Base-by-base conservation (phyloP, 495 filamentous ascomycete genomes). In the Aspergillus panamensis region DNA sequence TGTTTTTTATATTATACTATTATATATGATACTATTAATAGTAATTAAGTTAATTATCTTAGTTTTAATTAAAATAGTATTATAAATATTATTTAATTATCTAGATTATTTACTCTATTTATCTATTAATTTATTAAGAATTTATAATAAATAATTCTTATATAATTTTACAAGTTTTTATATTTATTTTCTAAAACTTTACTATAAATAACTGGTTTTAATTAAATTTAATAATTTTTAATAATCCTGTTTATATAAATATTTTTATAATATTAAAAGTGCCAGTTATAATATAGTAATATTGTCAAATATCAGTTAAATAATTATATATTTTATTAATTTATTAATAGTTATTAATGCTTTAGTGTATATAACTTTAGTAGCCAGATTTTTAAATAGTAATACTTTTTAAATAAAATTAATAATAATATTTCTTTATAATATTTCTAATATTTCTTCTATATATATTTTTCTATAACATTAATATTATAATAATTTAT, bases 401-500 rank as follows among this genome's bases (percentile, higher is more conserved):
- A n/a, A n/a, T n/a, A n/a, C n/a, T n/a, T n/a, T n/a, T n/a, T n/a
- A n/a, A n/a, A n/a, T n/a, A n/a, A n/a, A n/a, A n/a, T n/a, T n/a
- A n/a, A n/a, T n/a, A n/a, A n/a, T n/a, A n/a, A n/a, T n/a, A n/a
- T n/a, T n/a, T n/a, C n/a, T n/a, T n/a, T n/a, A n/a, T n/a, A n/a
- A n/a, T n/a, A n/a, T n/a, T n/a, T n/a, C n/a, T n/a, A n/a, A n/a
- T n/a, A n/a, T n/a, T n/a, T n/a, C n/a, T n/a, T n/a, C n/a, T n/a
- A n/a, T n/a, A n/a, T n/a, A n/a, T n/a, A n/a, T n/a, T n/a, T n/a
- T n/a, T n/a, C n/a, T n/a, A n/a, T n/a, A n/a, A n/a, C 7, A 43
- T 17, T 51, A n/a, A 51, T 51, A 51, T 35, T 37, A 9, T 51
- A 35, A 19, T 51, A 35, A 13, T 39, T 53, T 42, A 43, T 40